Conservation (phyloP, 1,139 yeast genomes). For the Blastobotrys aristatus region DNA sequence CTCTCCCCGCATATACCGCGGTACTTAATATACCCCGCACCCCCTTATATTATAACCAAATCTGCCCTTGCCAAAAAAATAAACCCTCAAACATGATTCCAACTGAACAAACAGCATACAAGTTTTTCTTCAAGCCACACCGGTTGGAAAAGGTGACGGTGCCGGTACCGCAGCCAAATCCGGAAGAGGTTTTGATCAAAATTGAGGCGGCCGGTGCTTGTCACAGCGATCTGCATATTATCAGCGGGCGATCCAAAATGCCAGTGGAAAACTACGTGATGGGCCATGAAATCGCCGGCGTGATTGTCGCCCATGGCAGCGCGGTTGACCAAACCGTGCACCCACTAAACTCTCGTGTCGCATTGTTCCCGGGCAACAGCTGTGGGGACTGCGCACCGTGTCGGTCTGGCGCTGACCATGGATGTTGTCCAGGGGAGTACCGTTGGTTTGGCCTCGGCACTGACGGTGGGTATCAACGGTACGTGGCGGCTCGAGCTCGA, state of each 20-base stretch:
- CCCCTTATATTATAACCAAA: no score
- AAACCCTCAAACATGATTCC: no score
- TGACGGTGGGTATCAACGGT: slow-evolving; percentile 51
- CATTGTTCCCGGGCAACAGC: slow-evolving; percentile 37
- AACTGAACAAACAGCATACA: no score
- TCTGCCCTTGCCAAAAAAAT: no score
- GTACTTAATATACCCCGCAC: no score
- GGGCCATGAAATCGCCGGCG: slow-evolving; percentile 56
- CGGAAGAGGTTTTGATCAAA: slow-evolving; percentile 41
- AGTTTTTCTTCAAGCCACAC: no score
- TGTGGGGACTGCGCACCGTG: slow-evolving; percentile 45
- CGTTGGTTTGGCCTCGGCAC: slow-evolving; percentile 37
- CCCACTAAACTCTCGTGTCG: slow-evolving; percentile 38
- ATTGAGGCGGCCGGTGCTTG: slow-evolving; percentile 52
- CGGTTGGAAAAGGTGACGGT: slow-evolving; percentile 16
- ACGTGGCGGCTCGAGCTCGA: slow-evolving; percentile 30
- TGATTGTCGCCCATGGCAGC: slow-evolving; percentile 39
- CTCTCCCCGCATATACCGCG: no score
- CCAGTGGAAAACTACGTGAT: slow-evolving; percentile 37
- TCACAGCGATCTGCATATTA: slow-evolving; percentile 47
- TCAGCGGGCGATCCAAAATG: slow-evolving; percentile 25
- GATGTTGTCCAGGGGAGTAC: slow-evolving; percentile 28
- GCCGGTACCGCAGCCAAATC: slow-evolving; percentile 40
- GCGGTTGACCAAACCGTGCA: slow-evolving; percentile 29
- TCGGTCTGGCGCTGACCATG: slow-evolving; percentile 41